Evolutionary conservation across 148 eudicot species (phyloP).

Genomic region (Nepenthes mirabilis): DNA sequence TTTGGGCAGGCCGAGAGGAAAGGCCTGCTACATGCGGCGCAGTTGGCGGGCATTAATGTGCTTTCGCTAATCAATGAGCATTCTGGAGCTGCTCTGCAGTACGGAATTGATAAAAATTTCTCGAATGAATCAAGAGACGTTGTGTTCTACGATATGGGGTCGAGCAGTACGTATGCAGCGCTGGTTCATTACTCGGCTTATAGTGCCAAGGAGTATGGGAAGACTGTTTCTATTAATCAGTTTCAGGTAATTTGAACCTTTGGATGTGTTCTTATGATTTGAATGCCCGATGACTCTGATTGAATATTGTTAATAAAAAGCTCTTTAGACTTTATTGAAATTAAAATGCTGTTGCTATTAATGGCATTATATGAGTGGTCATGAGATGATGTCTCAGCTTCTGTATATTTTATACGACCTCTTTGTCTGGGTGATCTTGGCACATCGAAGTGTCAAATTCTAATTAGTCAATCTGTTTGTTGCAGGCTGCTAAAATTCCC

Average conservation of each 20-base stretch:
- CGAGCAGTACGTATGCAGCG: constrained; percentile 83
- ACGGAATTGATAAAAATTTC: constrained; percentile 95
- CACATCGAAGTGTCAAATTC: no score
- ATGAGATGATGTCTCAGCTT: no score
- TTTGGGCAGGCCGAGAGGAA: constrained; percentile 90
- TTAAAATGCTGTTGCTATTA: no score
- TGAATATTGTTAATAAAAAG: no score
- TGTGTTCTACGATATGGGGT: constrained; percentile 89
- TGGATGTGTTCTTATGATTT: background rate
- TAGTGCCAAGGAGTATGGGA: constrained; percentile 71
- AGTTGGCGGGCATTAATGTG: constrained; percentile 76
- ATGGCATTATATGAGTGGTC: no score
- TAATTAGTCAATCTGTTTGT: no score
- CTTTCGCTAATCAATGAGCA: constrained; percentile 79
- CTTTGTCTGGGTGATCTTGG: no score
- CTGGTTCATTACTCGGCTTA: constrained; percentile 89
- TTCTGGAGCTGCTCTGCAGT: constrained; percentile 90
- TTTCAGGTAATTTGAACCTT: constrained; percentile 56
- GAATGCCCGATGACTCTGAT: no score
- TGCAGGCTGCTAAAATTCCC: no score
- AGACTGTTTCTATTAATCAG: constrained; percentile 78
- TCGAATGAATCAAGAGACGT: constrained; percentile 75
- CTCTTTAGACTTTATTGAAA: no score
- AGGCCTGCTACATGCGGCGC: constrained; percentile 61
- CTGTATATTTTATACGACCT: no score